A percentile compares a stretch with the other conserved stretches of the same genome.
These are phyloP conservation scores for Claviceps cyperi DNA, from an alignment of 2,329 filamentous ascomycete species.

Conservation along the genomic window DNA sequence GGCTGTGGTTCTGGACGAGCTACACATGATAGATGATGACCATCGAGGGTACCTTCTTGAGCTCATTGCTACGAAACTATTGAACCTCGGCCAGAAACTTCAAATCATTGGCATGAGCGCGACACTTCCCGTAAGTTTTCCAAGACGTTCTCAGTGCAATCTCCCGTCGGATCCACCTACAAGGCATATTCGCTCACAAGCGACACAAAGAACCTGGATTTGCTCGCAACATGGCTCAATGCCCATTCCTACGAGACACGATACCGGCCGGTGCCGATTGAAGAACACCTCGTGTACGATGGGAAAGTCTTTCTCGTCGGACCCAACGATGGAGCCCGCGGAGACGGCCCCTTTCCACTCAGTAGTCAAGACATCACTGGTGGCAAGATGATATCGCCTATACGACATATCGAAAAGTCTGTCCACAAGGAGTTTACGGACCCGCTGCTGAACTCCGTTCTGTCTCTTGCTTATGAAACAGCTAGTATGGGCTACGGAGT, in stretches of 20 bases:
- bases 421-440: constrained; percentile 47
- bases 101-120: constrained; percentile 73
- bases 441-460: constrained; percentile 53
- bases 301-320: constrained; percentile 50
- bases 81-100: constrained; percentile 50
- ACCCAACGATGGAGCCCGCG: constrained; percentile 33
- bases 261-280: constrained; percentile 61
- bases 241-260: constrained; percentile 59
- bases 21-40: constrained; percentile 73
- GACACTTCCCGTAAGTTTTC: constrained; percentile 46
- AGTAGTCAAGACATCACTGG: constrained; percentile 21
- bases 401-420: constrained; percentile 39
- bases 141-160: neutral
- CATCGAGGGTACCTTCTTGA: constrained; percentile 63
- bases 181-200: neutral
- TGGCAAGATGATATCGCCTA: constrained; percentile 21
- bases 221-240: constrained; percentile 55
- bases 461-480: constrained; percentile 55
- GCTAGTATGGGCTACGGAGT: constrained; percentile 54
- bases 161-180: neutral
- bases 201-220: constrained; percentile 44
- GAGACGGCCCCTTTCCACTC: constrained; percentile 41
- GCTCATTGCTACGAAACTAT: constrained; percentile 56
- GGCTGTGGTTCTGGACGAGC: constrained; percentile 58
- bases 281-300: constrained; percentile 61